phyloP scores from a whole-genome alignment of 2,329 filamentous ascomycete genomes.

The Monilinia fructicola region DNA sequence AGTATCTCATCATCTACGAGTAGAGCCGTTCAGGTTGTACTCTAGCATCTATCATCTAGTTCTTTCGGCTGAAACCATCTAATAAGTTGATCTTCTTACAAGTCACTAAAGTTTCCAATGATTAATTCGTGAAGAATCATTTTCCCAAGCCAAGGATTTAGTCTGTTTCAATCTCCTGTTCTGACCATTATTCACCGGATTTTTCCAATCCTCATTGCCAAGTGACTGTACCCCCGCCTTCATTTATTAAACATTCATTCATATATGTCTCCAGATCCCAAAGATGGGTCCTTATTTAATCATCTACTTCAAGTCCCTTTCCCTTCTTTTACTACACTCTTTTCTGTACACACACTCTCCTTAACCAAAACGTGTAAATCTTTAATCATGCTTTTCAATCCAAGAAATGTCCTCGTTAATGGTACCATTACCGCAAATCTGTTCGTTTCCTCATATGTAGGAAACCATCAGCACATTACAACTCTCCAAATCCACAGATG shows the following conservation, averaged over 20 bases:
- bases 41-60: too few species aligned
- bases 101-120: too few species aligned
- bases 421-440: conserved; percentile 35
- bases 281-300: conserved; percentile 8
- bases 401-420: conserved; percentile 27
- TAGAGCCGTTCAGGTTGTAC: too few species aligned
- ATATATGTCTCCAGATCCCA: background rate
- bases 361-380: conserved; percentile 4
- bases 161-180: too few species aligned
- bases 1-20: too few species aligned
- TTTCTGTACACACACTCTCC: background rate
- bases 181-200: background rate
- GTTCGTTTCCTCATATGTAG: conserved; percentile 44
- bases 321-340: background rate
- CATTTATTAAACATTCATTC: conserved; percentile 5
- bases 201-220: background rate
- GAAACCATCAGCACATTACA: conserved; percentile 41
- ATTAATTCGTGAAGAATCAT: too few species aligned
- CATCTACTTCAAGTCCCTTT: conserved; percentile 6
- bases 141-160: too few species aligned
- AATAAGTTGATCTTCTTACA: too few species aligned
- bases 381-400: conserved; percentile 30
- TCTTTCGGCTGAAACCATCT: too few species aligned
- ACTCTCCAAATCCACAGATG: conserved; percentile 34
- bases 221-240: background rate